Evolutionary conservation across 495 filamentous ascomycete genomes (phyloP), one percentile per base, ranked within the genome.

Genomic region (Mytilinidion resinicola): DNA sequence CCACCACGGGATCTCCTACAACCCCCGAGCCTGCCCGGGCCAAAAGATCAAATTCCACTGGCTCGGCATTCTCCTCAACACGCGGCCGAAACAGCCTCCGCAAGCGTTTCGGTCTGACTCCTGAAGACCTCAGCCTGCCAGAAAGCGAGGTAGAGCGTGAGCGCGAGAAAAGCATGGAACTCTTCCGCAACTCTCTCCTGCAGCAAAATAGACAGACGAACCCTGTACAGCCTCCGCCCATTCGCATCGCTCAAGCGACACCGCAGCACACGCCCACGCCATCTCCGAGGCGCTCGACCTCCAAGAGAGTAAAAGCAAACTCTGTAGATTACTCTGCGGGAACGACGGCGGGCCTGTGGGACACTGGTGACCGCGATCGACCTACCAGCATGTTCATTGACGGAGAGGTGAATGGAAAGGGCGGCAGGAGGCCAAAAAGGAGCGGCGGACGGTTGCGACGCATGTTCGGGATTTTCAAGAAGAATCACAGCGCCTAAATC

Each of bases 111-210:
- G 63, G 63, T 4, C 53, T 66, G 0, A 49, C 41, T 1, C 47
- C 59, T 12, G 63, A 62, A 59, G 56, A 59, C 33, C 55, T 58
- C 15, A 15, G 55, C 8, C 43, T 66, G 1, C 10, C 55, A 8
- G 63, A 66, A 33, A 66, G 48, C 15, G 63, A 62, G 20, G 58
- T 62, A 49, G 63, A 66, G 34, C 50, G 59, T 14, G 59, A 66
- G 50, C 44, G 17, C 39, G 61, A 62, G 39, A 55, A 55, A 10
- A 62, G 59, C 49, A 50, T 39, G 3, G 63, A 66, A 41, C 37
- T 66, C 1, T 47, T 61, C 9, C 59, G 63, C 17, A 62, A 58
- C 42, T 59, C 59, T 14, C 47, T 52, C 9, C 17, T 61, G 10
- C n/a, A 34, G 9, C 15, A 30, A 5, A 6, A 11, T 11, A 4